Conservation (phyloP, 768 basidiomycete genomes). For the Thelephora ganbajun region DNA sequence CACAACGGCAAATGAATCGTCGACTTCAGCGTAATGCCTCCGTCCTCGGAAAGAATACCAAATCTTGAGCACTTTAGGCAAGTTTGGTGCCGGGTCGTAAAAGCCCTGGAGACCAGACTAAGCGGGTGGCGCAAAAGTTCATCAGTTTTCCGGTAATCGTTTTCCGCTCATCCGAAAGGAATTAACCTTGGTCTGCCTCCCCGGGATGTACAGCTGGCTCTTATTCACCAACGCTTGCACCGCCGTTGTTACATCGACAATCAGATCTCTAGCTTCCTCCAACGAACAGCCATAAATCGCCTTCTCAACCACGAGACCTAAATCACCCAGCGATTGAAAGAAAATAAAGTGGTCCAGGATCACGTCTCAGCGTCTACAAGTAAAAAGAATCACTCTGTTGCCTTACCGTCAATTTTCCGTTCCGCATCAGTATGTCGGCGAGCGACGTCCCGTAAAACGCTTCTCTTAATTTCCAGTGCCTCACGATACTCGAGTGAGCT, state of each 20-base stretch:
- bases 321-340: neutral
- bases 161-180: slow-evolving; percentile 1
- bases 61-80: slow-evolving; percentile 53
- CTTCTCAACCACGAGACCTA: slow-evolving; percentile 66
- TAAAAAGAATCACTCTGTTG: neutral
- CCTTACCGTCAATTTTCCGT: slow-evolving; percentile 48
- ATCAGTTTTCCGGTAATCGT: neutral
- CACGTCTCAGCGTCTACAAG: neutral
- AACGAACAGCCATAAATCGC: slow-evolving; percentile 53
- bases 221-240: slow-evolving; percentile 71
- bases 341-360: slow-evolving; percentile 6
- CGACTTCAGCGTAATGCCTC: slow-evolving; percentile 64
- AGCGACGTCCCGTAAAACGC: slow-evolving; percentile 51
- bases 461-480: slow-evolving; percentile 37
- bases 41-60: slow-evolving; percentile 66
- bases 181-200: slow-evolving; percentile 60
- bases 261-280: slow-evolving; percentile 36
- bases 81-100: slow-evolving; percentile 70
- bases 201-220: slow-evolving; percentile 67
- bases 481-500: neutral
- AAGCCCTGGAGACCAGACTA: slow-evolving; percentile 77
- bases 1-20: slow-evolving; percentile 54
- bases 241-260: slow-evolving; percentile 67
- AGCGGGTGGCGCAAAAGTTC: neutral
- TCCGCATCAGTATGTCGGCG: slow-evolving; percentile 51